Percentiles rank a stretch among this genome's conserved stretches.
phyloP scores from a whole-genome alignment of 2,329 filamentous ascomycete genomes.

The Microsporum canis region DNA sequence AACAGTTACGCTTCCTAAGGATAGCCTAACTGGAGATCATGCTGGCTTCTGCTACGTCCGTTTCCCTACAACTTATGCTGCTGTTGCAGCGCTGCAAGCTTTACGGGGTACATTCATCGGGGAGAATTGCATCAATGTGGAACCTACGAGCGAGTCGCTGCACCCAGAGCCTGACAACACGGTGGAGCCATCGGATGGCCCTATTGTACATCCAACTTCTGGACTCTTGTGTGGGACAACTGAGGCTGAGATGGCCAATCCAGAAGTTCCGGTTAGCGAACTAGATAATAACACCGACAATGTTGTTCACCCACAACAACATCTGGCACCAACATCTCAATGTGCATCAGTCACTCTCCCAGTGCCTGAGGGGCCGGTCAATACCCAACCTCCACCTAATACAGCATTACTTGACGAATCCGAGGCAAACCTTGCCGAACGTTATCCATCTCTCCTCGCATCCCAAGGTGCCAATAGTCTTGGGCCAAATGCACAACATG shows the following conservation, averaged over 20 bases:
- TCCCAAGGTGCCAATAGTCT: slow-evolving; percentile 5
- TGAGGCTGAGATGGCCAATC: neutral
- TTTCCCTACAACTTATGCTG: slow-evolving; percentile 27
- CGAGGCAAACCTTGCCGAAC: slow-evolving; percentile 24
- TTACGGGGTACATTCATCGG: slow-evolving; percentile 22
- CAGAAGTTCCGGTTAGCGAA: neutral
- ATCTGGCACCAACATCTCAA: neutral
- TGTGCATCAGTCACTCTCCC: neutral
- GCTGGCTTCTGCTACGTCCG: slow-evolving; percentile 32
- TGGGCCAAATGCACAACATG: neutral
- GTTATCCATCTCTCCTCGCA: slow-evolving; percentile 27
- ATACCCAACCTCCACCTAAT: neutral
- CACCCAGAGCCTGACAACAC: neutral
- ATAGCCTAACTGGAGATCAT: slow-evolving; percentile 25
- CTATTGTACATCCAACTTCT: neutral
- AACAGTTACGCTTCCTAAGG: slow-evolving; percentile 26
- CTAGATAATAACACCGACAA: neutral
- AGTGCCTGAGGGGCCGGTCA: neutral
- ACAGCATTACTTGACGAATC: slow-evolving; percentile 22
- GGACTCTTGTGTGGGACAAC: neutral
- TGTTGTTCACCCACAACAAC: neutral
- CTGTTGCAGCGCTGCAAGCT: slow-evolving; percentile 27
- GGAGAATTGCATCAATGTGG: neutral
- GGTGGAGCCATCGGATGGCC: neutral
- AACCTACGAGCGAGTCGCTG: neutral